These are phyloP conservation scores for Umbelopsis sp. DNA, from an alignment of 192 early-diverging fungal genomes.

Conservation along the genomic window DNA sequence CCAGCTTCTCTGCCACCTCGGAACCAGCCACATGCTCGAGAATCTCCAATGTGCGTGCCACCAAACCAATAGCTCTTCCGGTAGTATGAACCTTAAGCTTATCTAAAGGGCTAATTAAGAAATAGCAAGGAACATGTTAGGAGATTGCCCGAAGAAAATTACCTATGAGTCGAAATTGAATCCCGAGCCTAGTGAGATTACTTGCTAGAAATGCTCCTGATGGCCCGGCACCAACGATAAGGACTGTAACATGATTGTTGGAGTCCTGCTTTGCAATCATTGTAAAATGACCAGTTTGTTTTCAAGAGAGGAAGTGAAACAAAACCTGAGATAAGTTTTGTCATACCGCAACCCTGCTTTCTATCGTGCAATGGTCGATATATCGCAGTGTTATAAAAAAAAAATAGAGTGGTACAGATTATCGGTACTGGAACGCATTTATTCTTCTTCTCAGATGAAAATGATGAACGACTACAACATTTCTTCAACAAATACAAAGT, in stretches of 20 bases:
- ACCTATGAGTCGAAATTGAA: slow-evolving; percentile 26
- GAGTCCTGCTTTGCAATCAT: background rate
- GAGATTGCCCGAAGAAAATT: background rate
- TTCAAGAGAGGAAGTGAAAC: background rate
- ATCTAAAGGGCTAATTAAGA: background rate
- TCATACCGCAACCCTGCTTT: background rate
- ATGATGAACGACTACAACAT: no score
- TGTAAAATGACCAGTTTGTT: background rate
- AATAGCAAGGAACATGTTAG: no score
- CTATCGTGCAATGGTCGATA: background rate
- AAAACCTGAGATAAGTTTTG: background rate
- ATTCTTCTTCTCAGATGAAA: no score
- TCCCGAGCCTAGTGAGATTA: slow-evolving; percentile 24
- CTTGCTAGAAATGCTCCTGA: slow-evolving; percentile 13
- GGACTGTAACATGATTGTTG: background rate
- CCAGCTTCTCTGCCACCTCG: background rate
- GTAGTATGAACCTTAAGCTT: slow-evolving; percentile 13
- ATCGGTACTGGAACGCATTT: no score
- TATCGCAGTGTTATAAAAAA: background rate
- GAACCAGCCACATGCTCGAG: background rate
- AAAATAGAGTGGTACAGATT: no score
- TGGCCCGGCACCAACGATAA: slow-evolving; percentile 26
- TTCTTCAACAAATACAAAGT: no score
- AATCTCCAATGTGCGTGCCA: slow-evolving; percentile 3
- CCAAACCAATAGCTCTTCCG: background rate